Percentiles rank a stretch among this genome's conserved stretches.
phyloP scores from a whole-genome alignment of 192 early-diverging fungal genomes.

The Rhizophagus prolifer region DNA sequence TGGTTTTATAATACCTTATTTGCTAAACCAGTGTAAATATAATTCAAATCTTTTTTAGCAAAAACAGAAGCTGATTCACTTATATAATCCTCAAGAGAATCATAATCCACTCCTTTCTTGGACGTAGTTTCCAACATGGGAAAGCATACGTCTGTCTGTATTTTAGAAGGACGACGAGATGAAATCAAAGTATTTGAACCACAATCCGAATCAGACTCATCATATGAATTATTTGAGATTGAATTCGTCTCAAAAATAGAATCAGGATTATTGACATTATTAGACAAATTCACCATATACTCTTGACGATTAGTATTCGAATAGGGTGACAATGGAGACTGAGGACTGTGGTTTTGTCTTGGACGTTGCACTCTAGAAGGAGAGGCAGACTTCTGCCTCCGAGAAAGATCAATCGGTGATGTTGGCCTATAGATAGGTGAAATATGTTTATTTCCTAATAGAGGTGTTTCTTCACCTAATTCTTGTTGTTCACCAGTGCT shows the following conservation, averaged over 20 bases:
- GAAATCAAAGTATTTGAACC: slow-evolving; percentile 2
- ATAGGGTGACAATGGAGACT: background rate
- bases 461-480: background rate
- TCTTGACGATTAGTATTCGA: background rate
- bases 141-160: slow-evolving; percentile 23
- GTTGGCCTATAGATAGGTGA: background rate
- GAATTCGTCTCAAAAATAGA: slow-evolving; percentile 6
- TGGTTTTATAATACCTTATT: slow-evolving; percentile 6
- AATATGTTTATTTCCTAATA: background rate
- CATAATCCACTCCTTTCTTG: slow-evolving; percentile 39
- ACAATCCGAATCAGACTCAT: slow-evolving; percentile 27
- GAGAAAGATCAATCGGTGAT: background rate
- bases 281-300: background rate
- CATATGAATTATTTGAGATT: background rate
- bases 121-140: slow-evolving; percentile 20
- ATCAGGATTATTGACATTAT: background rate
- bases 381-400: background rate
- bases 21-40: slow-evolving; percentile 3
- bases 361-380: background rate
- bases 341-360: background rate
- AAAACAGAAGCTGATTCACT: slow-evolving; percentile 20
- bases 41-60: background rate
- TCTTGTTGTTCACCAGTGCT: background rate
- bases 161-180: background rate
- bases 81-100: slow-evolving; percentile 37